phyloP scores from a whole-genome alignment of 1,284 basidiomycete genomes.

The Acaromyces ingoldii region DNA sequence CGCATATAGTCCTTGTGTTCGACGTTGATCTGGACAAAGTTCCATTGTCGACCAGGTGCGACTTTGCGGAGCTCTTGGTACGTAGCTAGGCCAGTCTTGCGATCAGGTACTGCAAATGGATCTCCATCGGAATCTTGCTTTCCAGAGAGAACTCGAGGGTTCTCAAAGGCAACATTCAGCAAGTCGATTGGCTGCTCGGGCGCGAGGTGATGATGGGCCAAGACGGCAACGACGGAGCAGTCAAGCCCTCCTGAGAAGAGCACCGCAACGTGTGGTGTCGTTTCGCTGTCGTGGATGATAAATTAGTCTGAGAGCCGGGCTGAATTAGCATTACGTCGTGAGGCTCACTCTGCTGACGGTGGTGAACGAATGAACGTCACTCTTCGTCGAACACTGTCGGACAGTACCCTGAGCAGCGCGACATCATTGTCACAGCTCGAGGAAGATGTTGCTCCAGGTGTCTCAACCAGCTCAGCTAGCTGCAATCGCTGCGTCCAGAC shows the following conservation, averaged over 20 bases:
- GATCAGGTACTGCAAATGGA: slow-evolving; percentile 69
- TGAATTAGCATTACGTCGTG: too few relatives aligned
- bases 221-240: slow-evolving; percentile 73
- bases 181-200: slow-evolving; percentile 76
- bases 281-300: slow-evolving; percentile 6
- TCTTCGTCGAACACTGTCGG: slow-evolving; percentile 52
- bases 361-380: slow-evolving; percentile 54
- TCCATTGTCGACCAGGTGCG: slow-evolving; percentile 74
- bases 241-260: slow-evolving; percentile 97
- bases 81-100: slow-evolving; percentile 72
- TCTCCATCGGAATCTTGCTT: background rate
- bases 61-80: slow-evolving; percentile 68
- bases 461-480: too few relatives aligned
- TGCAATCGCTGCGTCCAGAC: too few relatives aligned
- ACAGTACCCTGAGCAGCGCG: slow-evolving; percentile 32
- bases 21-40: slow-evolving; percentile 85
- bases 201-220: slow-evolving; percentile 60
- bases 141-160: slow-evolving; percentile 63
- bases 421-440: slow-evolving; percentile 6
- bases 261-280: slow-evolving; percentile 63
- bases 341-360: too few relatives aligned
- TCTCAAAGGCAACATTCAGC: slow-evolving; percentile 93
- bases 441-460: too few relatives aligned
- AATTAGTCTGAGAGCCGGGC: background rate
- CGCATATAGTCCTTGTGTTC: slow-evolving; percentile 63